Base-by-base conservation (phyloP, 495 filamentous ascomycete genomes). In the Xanthoparmelia taractica region DNA sequence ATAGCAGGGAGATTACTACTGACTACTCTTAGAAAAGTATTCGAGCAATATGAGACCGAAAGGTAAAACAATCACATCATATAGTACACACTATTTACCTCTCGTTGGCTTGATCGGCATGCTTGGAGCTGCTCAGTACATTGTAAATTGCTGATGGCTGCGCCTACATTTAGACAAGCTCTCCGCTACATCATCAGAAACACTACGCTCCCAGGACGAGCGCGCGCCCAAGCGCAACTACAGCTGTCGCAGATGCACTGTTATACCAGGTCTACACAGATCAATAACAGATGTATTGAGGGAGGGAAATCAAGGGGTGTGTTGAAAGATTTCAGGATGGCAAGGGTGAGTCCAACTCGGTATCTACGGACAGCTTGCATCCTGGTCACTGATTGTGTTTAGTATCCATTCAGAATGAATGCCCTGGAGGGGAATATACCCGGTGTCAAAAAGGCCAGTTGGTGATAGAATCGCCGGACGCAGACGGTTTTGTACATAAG, bases 101-200 rank as follows among this genome's bases (percentile, higher is more conserved):
- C 17, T 33, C 29, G 3, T 20, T 20, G 6, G 50, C 13, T 15
- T 33, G 7, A 2, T 20, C 10, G 13, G 27, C 13, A 20, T 33
- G 50, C 50, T 54, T 6, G n/a, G 6, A 54, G 48, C 15, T 17
- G 27, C 8, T 31, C 31, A 15, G 50, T 54, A 17, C 27, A n/a
- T 23, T 18, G 27, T 38, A 36, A 34, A 34, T 8, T 63, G 36
- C 54, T 59, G 36, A 58, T 18, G 1, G 33, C 36, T 48, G 37
- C 31, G 43, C 25, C 15, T 54, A 17, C 47, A 10, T 54, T 69
- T 65, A 96, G 94, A 73, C 94, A 98, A 89, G 94, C 95, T 34
- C 87, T 97, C 57, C 89, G 94, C 67, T 97, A 96, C 76, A 85
- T 95, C 67, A 87, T 96, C 74, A 90, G 88, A 73, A 98, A 98